Evolutionary conservation across 2,329 filamentous ascomycete genomes (phyloP), one percentile per base, ranked within the genome.

Genomic region (Neodidymelliopsis sp.): DNA sequence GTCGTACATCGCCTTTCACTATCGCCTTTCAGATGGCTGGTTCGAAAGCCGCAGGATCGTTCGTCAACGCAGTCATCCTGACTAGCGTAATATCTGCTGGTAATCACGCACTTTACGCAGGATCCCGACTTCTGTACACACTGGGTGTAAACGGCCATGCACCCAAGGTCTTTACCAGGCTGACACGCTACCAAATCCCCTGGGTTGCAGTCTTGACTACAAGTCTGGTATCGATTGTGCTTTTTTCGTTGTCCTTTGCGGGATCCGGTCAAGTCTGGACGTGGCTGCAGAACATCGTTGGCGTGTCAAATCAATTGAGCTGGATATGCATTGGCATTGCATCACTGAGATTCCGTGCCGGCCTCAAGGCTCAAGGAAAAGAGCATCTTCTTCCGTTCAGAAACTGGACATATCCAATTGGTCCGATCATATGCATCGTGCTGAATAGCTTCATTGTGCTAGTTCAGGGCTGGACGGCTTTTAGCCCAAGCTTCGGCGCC

Each of bases 211-310:
- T 76, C 2, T 36, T 67, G 19, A 60, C 65, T 7, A 67, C 66
- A 4, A 63, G 60, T 13, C 20, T 76, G 12, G 75, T 79, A 37
- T 73, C 64, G 0, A 62, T 62, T 16, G 70, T 43, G 35, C 69
- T 23, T 62, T 81, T 53, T 70, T 76, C 19, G 74, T 78, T 62
- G 56, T 81, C 45, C 72, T 79, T 63, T 63, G 75, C 45, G 65
- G 73, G 46, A 70, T 69, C 59, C 57, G 69, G 51, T 65, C 74
- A 35, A 60, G 70, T 54, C 62, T 76, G 45, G 67, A 79, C 29
- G 86, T 90, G 87, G 84, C 86, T 90, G 63, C 80, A 84, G 60
- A 88, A 87, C 68, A 82, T 90, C 34, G 85, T 84, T 13, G 88
- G 78, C 39, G 76, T 79, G 0, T 79, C 77, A 0, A 80, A 78